Evolutionary conservation across 805 yeast species (phyloP).

Genomic region (Nakazawaea pomicola): DNA sequence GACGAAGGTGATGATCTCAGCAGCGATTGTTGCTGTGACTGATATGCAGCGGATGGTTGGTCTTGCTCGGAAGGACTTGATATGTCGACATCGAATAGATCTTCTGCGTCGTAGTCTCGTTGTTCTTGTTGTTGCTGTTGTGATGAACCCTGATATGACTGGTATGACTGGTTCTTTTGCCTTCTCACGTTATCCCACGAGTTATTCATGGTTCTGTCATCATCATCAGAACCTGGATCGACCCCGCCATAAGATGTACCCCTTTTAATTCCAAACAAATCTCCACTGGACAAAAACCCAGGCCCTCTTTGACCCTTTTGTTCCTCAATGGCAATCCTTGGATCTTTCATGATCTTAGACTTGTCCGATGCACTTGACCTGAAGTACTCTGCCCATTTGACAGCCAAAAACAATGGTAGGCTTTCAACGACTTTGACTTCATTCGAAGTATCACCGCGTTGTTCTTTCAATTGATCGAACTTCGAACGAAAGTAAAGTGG

Average conservation of each 20-base stretch:
- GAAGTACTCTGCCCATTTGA: conserved; percentile 49
- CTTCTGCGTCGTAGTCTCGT: not conserved
- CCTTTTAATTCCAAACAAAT: conserved; percentile 9
- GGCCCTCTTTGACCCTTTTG: not conserved
- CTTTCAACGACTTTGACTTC: conserved; percentile 18
- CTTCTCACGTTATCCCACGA: conserved; percentile 3
- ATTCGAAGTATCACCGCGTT: conserved; percentile 20
- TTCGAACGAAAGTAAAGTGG: conserved; percentile 28
- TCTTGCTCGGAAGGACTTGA: too few relatives aligned
- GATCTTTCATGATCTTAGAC: conserved; percentile 49
- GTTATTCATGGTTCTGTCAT: not conserved
- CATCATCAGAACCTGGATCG: not conserved
- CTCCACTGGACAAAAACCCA: conserved; percentile 12
- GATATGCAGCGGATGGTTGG: too few relatives aligned
- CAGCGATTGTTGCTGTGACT: too few relatives aligned
- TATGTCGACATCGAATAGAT: conserved; percentile 5
- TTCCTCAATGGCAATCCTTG: conserved; percentile 27
- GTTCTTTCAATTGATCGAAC: conserved; percentile 23
- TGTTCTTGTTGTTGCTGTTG: not conserved
- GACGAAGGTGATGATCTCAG: conserved; percentile 1
- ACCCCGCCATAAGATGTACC: conserved; percentile 10
- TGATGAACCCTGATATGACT: too few relatives aligned
- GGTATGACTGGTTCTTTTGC: too few relatives aligned
- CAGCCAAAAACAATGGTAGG: conserved; percentile 20
- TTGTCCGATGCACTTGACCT: conserved; percentile 47